Base-by-base conservation (phyloP, 352 stramenopile species). In the Phytophthora palmivora region DNA sequence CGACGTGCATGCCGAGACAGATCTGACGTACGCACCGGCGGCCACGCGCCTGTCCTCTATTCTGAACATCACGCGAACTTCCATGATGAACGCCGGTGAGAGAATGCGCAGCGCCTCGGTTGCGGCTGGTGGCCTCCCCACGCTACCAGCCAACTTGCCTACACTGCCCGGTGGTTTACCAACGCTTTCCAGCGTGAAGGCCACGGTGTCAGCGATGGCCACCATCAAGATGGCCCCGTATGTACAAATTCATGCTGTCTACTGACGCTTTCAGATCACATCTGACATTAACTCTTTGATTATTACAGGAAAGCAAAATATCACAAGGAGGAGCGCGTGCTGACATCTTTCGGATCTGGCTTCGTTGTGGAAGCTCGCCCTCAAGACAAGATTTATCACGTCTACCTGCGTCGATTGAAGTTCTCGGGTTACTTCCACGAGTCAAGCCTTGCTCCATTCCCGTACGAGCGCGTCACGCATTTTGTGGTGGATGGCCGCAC, bases 401-500 rank as follows among this genome's bases (percentile, higher is more conserved):
- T 95, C 18, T 74, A 89, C 34, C 72, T 95, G 36, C 87, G 87
- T n/a, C 84, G 86, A 3, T 74, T 93, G 26, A 81, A 84, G 56
- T 82, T 85, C 48, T 74, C 59, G 2, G 87, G 82, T 7, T 92
- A 79, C 57, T 95, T 93, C 45, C 82, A 93, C 72, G 87, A 95
- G 46, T 58, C 72, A 8, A 78, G 67, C 24, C 52, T 95, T 26
- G 54, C 67, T 45, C 59, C 71, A 18, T 95, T 95, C 65, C 87
- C 87, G n/a, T 95, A 95, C 38, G 84, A 95, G 30, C 82, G 82
- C 34, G 87, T 92, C 24, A 93, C 87, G 47, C 87, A 95, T 43
- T 87, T 95, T 56, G 82, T 93, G n/a, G 83, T 95, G 38, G 83
- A 92, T 34, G 84, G 84, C 37, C 79, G 78, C 28, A 89, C 82